Conservation (phyloP, 1,139 yeast genomes). For the Scheffersomyces parashehatae region DNA sequence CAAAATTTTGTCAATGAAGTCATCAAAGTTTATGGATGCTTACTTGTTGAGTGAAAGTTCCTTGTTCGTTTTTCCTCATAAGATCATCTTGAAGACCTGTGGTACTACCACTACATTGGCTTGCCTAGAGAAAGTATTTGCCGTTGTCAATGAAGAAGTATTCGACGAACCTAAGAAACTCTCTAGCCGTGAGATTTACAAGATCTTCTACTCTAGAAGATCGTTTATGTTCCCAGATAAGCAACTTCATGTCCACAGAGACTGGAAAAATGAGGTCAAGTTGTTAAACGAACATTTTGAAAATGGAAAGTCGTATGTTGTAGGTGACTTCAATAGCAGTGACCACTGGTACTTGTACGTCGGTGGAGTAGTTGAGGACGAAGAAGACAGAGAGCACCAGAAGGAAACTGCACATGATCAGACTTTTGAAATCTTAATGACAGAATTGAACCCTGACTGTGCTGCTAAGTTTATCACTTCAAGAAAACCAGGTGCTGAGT, state of each 20-base stretch:
- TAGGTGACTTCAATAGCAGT: constrained; percentile 70
- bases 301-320: constrained; percentile 70
- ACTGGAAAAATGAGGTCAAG: constrained; percentile 80
- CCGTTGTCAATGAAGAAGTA: constrained; percentile 38
- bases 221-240: constrained; percentile 89
- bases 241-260: constrained; percentile 78
- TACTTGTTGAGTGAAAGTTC: constrained; percentile 88
- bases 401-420: constrained; percentile 46
- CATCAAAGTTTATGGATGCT: constrained; percentile 70
- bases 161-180: constrained; percentile 11
- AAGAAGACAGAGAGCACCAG: constrained; percentile 13
- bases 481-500: constrained; percentile 52
- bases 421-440: constrained; percentile 90
- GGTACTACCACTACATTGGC: constrained; percentile 92
- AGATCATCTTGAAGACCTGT: constrained; percentile 86
- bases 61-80: constrained; percentile 84
- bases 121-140: constrained; percentile 68
- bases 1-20: constrained; percentile 79
- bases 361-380: constrained; percentile 40
- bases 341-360: constrained; percentile 93
- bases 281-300: constrained; percentile 65
- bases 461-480: constrained; percentile 64
- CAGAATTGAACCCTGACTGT: constrained; percentile 63
- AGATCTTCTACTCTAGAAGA: constrained; percentile 87
- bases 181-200: constrained; percentile 50